These are phyloP conservation scores for Nakataea oryzae DNA, from an alignment of 2,329 filamentous ascomycete species.

Conservation along the genomic window DNA sequence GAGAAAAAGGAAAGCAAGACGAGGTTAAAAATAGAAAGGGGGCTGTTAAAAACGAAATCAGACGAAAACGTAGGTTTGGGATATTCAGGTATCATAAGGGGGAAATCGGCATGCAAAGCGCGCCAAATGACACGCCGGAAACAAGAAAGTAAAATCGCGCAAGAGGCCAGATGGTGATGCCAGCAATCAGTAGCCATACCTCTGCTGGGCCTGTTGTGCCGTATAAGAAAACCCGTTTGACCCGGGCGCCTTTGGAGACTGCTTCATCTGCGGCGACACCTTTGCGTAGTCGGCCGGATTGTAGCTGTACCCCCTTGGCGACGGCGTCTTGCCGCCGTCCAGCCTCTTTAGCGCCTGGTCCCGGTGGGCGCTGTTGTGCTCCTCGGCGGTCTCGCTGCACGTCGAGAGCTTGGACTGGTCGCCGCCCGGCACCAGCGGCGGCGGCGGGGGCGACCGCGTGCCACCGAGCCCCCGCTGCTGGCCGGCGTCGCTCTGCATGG, in stretches of 20 bases:
- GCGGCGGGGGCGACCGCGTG: slow-evolving; percentile 24
- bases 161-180: background rate
- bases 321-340: slow-evolving; percentile 8
- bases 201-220: background rate
- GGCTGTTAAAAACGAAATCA: too few species aligned
- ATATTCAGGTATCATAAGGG: background rate
- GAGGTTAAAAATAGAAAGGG: background rate
- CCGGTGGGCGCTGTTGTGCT: slow-evolving; percentile 19
- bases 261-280: slow-evolving; percentile 4
- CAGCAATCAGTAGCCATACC: background rate
- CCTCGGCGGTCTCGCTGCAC: slow-evolving; percentile 35
- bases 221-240: background rate
- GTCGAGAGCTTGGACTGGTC: slow-evolving; percentile 33
- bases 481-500: slow-evolving; percentile 13
- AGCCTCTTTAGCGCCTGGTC: slow-evolving; percentile 15
- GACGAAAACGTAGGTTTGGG: background rate
- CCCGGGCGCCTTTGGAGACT: background rate
- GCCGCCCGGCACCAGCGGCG: background rate
- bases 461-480: slow-evolving; percentile 16
- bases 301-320: slow-evolving; percentile 17
- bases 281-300: slow-evolving; percentile 28
- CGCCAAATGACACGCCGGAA: background rate
- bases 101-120: background rate
- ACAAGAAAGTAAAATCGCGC: background rate
- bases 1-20: background rate